Evolutionary conservation across 805 yeast species (phyloP), one percentile per base, ranked within the genome.

Genomic region (Suhomyces sp.): DNA sequence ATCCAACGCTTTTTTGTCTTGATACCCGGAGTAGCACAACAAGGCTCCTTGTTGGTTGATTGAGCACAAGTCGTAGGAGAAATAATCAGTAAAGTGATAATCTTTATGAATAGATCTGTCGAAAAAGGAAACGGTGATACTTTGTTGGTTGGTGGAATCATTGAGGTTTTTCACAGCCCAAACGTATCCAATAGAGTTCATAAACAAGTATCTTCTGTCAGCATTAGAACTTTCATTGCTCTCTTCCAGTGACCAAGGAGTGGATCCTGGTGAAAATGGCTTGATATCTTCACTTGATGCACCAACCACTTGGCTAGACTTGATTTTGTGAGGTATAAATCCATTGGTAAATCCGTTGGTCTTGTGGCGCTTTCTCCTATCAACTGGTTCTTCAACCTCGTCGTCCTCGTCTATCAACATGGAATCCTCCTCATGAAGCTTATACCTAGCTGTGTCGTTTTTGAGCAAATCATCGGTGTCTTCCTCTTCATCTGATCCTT

Each of bases 101-200:
- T 90, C 97, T 52, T 84, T 81, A 62, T 85, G 86, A 10, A 78
- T 62, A 0, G 89, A 83, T 49, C 86, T 76, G 64, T 93, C 97
- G 62, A 89, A 90, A 62, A 94, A 93, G 12, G 89, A 82, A 1
- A 92, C 89, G 0, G 97, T 92, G n/a, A 93, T 76, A 39, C 92
- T 84, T 53, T 84, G 81, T 57, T 83, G 74, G 13, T 50, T 53
- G 25, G 46, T 43, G 2, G 57, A 62, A n/a, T 48, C 50, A 20
- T 61, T 63, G 6, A 59, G 54, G 33, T 50, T 58, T 48, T 80
- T 78, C 10, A 89, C 94, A 0, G 90, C 76, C 82, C 96, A 87
- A 0, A 85, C 86, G 63, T 89, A 88, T 0, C 97, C 99, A 25
- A 84, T 72, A 8, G 86, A 75, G 59, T 89, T 89, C 78, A 92